phyloP scores from a whole-genome alignment of 2,329 filamentous ascomycete genomes.

The Ambrosiella beaveri region DNA sequence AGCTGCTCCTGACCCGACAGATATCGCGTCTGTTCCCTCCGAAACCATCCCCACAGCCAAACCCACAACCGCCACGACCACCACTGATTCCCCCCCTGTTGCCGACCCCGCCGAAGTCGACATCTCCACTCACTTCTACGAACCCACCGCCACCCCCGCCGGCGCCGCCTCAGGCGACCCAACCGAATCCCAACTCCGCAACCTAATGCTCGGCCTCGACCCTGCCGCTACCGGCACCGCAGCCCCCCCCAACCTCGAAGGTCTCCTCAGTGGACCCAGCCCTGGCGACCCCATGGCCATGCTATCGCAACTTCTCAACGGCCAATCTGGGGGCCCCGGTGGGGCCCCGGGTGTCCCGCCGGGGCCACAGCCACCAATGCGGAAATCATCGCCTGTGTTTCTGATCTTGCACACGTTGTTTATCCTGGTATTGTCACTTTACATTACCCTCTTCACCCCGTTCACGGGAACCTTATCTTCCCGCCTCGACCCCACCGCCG shows the following conservation, averaged over 20 bases:
- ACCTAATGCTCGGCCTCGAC: constrained; percentile 46
- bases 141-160: constrained; percentile 25
- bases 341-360: constrained; percentile 17
- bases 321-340: constrained; percentile 19
- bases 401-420: constrained; percentile 57
- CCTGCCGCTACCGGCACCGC: constrained; percentile 18
- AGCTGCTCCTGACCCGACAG: neutral
- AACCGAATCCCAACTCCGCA: constrained; percentile 43
- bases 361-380: constrained; percentile 13
- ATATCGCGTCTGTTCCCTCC: neutral
- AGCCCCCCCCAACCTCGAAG: constrained; percentile 12
- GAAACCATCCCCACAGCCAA: constrained; percentile 9
- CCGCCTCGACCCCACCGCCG: constrained; percentile 26
- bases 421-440: constrained; percentile 50
- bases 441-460: constrained; percentile 48
- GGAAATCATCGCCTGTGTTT: constrained; percentile 41
- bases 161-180: constrained; percentile 19
- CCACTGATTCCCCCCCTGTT: constrained; percentile 16
- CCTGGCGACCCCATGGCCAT: constrained; percentile 28
- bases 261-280: constrained; percentile 6
- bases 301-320: constrained; percentile 54
- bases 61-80: constrained; percentile 15
- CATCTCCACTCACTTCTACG: constrained; percentile 58
- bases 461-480: constrained; percentile 50
- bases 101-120: constrained; percentile 61